Evolutionary conservation across 345 rosid species (phyloP).

Genomic region (Aurinia saxatilis): DNA sequence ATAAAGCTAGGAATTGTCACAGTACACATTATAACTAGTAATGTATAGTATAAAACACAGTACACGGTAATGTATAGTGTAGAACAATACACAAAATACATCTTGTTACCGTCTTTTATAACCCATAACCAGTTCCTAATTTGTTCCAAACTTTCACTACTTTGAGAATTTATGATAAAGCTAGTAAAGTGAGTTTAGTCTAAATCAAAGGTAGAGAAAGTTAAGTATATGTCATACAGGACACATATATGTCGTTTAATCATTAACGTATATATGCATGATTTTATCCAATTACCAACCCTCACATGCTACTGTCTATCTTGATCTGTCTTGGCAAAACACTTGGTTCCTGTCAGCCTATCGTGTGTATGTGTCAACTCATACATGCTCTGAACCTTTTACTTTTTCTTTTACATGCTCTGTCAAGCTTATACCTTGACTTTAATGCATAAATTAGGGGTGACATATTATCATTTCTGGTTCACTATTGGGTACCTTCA

Average conservation of each 20-base stretch:
- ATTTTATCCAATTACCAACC: not conserved
- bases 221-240: not conserved
- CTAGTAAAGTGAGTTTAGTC: not conserved
- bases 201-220: not conserved
- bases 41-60: too few relatives aligned
- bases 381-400: too few relatives aligned
- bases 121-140: not conserved
- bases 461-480: too few relatives aligned
- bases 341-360: too few relatives aligned
- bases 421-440: too few relatives aligned
- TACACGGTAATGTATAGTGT: too few relatives aligned
- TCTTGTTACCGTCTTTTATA: not conserved
- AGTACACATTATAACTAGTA: too few relatives aligned
- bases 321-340: not conserved
- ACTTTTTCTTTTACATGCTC: not conserved
- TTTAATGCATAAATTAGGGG: slow-evolving; percentile 2
- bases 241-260: not conserved
- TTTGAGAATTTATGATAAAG: not conserved
- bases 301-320: slow-evolving; percentile 9
- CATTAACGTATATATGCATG: not conserved
- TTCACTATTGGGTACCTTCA: not conserved
- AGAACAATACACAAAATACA: too few relatives aligned
- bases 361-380: too few relatives aligned
- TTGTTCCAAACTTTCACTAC: not conserved
- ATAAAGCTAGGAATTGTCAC: not conserved